Evolutionary conservation across 2,329 filamentous ascomycete genomes (phyloP).

Genomic region (Exophiala sp.): DNA sequence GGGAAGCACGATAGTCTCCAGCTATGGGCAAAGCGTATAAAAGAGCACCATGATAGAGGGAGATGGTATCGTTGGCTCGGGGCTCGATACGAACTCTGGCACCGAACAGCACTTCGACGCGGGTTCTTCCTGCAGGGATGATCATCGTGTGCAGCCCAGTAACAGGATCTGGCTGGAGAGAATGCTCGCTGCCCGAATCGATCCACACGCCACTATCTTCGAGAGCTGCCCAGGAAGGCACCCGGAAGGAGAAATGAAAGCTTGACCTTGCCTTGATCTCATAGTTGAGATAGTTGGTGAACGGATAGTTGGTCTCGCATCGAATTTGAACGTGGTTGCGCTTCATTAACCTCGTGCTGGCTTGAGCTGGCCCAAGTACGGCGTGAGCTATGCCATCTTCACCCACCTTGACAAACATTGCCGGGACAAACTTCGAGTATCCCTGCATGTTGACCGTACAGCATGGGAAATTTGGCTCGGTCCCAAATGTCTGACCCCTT

Average conservation of each 20-base stretch:
- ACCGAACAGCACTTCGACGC: slow-evolving; percentile 34
- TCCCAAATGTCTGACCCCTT: slow-evolving; percentile 45
- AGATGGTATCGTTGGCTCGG: slow-evolving; percentile 41
- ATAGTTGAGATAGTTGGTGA: slow-evolving; percentile 39
- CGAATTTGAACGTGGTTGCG: slow-evolving; percentile 38
- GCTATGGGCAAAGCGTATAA: slow-evolving; percentile 42
- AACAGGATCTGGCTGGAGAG: slow-evolving; percentile 32
- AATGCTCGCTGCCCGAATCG: slow-evolving; percentile 20
- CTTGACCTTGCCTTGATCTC: slow-evolving; percentile 34
- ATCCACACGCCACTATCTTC: slow-evolving; percentile 28
- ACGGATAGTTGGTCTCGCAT: slow-evolving; percentile 49
- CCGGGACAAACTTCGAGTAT: slow-evolving; percentile 51
- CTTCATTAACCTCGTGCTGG: slow-evolving; percentile 37
- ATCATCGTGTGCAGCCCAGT: slow-evolving; percentile 38
- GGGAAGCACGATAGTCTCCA: slow-evolving; percentile 28
- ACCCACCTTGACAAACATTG: slow-evolving; percentile 43
- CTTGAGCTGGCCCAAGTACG: slow-evolving; percentile 44
- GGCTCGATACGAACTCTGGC: slow-evolving; percentile 33
- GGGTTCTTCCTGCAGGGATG: slow-evolving; percentile 34
- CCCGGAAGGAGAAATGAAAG: slow-evolving; percentile 44
- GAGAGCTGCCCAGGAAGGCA: slow-evolving; percentile 42
- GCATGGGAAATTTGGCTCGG: slow-evolving; percentile 50
- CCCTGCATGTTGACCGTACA: slow-evolving; percentile 57
- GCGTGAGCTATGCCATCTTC: slow-evolving; percentile 46
- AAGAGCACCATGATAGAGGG: slow-evolving; percentile 42